Conservation (phyloP, 495 filamentous ascomycete genomes). For the Penicillium bovifimosum region DNA sequence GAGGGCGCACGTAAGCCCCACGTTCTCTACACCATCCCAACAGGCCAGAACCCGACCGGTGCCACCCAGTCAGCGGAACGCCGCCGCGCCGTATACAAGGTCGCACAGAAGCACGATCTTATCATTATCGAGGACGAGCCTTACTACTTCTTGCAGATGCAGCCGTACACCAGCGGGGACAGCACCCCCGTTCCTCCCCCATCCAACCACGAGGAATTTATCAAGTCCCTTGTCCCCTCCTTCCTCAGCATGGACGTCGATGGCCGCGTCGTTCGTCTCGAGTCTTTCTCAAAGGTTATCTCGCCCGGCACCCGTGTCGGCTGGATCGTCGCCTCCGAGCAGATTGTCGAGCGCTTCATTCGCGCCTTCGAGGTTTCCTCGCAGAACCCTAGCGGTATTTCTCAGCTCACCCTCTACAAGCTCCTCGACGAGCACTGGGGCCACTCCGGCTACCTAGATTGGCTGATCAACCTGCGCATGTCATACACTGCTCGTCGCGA, state of each 20-base stretch:
- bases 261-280: conserved; percentile 62
- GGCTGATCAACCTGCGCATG: conserved; percentile 79
- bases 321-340: conserved; percentile 68
- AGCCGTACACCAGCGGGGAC: conserved; percentile 60
- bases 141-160: conserved; percentile 99
- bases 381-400: conserved; percentile 78
- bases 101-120: conserved; percentile 76
- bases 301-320: conserved; percentile 56
- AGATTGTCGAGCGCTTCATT: conserved; percentile 73
- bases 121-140: conserved; percentile 93
- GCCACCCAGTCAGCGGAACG: conserved; percentile 67
- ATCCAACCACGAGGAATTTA: conserved; percentile 52
- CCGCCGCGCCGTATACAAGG: conserved; percentile 63
- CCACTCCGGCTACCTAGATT: conserved; percentile 83
- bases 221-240: conserved; percentile 55
- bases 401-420: conserved; percentile 80
- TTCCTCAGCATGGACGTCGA: conserved; percentile 57
- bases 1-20: conserved; percentile 63
- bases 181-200: conserved; percentile 48
- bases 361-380: conserved; percentile 71
- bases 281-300: conserved; percentile 66
- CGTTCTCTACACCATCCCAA: conserved; percentile 49
- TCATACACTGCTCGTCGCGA: conserved; percentile 78
- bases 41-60: conserved; percentile 90
- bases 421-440: conserved; percentile 93